Evolutionary conservation across 2,329 filamentous ascomycete genomes (phyloP).

Genomic region (Diaporthe sp.): DNA sequence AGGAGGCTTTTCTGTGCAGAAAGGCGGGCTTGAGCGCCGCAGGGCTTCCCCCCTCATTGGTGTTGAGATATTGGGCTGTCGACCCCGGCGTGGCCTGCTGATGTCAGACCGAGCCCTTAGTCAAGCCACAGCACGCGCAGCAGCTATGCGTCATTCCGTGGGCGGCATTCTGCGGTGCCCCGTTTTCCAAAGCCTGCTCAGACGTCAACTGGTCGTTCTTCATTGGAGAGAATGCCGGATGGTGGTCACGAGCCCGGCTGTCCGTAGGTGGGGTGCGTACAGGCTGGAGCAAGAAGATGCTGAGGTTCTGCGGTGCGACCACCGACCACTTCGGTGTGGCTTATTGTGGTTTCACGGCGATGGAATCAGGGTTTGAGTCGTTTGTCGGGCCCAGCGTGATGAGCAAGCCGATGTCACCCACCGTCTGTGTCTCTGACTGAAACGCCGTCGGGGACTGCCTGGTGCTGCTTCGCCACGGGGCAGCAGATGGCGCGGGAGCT

Average conservation of each 20-base stretch:
- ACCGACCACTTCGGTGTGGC: neutral
- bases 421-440: constrained; percentile 11
- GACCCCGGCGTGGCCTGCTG: constrained; percentile 17
- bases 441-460: neutral
- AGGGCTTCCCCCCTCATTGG: neutral
- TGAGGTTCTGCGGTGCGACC: constrained; percentile 7
- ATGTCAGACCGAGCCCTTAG: constrained; percentile 11
- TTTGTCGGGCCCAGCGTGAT: neutral
- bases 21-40: neutral
- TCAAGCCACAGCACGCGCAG: constrained; percentile 30
- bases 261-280: neutral
- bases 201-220: neutral
- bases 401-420: constrained; percentile 10
- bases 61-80: neutral
- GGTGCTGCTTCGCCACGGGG: constrained; percentile 14
- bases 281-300: constrained; percentile 17
- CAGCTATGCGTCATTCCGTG: constrained; percentile 10
- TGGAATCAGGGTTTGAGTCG: neutral
- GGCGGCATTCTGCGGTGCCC: neutral
- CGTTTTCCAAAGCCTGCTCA: neutral
- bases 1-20: neutral
- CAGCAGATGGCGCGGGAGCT: constrained; percentile 17
- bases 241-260: neutral
- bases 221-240: neutral
- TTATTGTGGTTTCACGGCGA: neutral